phyloP scores from a whole-genome alignment of 352 stramenopile genomes.

The Globisporangium orthogonon region DNA sequence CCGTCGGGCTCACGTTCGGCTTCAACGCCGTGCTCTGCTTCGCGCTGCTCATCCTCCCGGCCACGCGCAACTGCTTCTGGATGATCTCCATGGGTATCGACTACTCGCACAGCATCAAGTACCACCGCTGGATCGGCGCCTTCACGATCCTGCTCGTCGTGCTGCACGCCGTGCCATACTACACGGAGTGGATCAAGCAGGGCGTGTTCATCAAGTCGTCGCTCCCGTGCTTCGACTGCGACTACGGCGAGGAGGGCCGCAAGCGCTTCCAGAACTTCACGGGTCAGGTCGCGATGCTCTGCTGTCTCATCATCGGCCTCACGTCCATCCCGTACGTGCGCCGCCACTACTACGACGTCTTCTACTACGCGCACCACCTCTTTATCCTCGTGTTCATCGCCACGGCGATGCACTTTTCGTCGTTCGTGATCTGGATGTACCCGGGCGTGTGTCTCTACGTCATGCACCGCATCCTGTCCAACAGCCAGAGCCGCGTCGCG shows the following conservation, averaged over 20 bases:
- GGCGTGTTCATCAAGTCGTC: constrained; percentile 46
- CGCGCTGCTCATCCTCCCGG: constrained; percentile 52
- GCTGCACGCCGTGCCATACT: constrained; percentile 66
- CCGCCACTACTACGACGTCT: constrained; percentile 75
- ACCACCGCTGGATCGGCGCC: constrained; percentile 82
- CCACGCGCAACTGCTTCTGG: constrained; percentile 77
- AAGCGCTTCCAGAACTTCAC: constrained; percentile 69
- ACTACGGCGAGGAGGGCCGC: constrained; percentile 60
- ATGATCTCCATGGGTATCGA: constrained; percentile 80
- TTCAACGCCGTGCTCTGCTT: constrained; percentile 74
- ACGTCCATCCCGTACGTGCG: constrained; percentile 73
- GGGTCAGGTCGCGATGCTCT: constrained; percentile 59
- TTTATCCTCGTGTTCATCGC: constrained; percentile 78
- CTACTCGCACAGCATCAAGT: constrained; percentile 86
- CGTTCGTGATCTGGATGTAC: constrained; percentile 86
- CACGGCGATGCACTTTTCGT: constrained; percentile 63
- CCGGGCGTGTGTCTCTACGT: constrained; percentile 68
- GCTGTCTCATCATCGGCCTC: constrained; percentile 65
- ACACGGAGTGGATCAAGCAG: constrained; percentile 53
- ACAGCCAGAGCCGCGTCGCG: constrained; percentile 59
- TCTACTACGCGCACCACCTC: constrained; percentile 87
- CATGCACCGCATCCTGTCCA: constrained; percentile 73
- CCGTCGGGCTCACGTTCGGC: constrained; percentile 57
- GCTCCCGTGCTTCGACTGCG: constrained; percentile 65
- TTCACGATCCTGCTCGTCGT: constrained; percentile 60